Base-by-base conservation (phyloP, 1,139 yeast species). In the Kodamaea anthophila region DNA sequence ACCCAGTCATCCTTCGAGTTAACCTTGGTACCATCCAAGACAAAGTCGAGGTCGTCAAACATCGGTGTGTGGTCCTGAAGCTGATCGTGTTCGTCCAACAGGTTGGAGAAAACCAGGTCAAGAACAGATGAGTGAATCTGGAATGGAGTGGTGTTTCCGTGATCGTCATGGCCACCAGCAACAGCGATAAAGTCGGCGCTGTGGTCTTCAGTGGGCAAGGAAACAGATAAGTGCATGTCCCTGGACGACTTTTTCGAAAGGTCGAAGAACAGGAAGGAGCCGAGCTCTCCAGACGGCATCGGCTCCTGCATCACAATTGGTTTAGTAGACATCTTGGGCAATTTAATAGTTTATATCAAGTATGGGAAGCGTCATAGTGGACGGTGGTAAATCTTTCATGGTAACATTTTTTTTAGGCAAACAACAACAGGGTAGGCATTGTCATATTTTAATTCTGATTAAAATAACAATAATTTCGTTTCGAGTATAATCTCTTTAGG, bases 41-140 rank as follows among this genome's bases (percentile, higher is more conserved):
- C 60, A 40, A 65, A 60, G 40, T 65, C 72, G 40, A 65, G 62
- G 34, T 72, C 74, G 41, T 65, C 77, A 58, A 79, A 77, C 82
- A 78, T 74, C 47, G 87, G 85, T 46, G 81, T 67, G 27, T 70
- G 63, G 34, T 67, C 67, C 29, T 62, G 65, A 13, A 60, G 42
- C 25, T 46, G 51, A 34, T 53, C 60, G 31, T 50, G 42, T 31
- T 55, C 65, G 39, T 63, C 70, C 39, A 68, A 56, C 26, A 69
- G 60, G 39, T 65, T 60, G 46, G 69, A 62, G 48, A 79, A 77
- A 29, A 78, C 75, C 9, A 82, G 74, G 38, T 77, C 81, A 37
- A 78, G 63, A 27, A 75, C 72, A 32, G 74, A 68, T 21, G 79
- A 61, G 48, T 75, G 80, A 45, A 77, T 59, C 41, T 70, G 67